Percentiles rank a stretch among this genome's conserved stretches.
These are phyloP conservation scores for Dictyostelium purpureum DNA, from an alignment of 78 protist species.

Conservation along the genomic window DNA sequence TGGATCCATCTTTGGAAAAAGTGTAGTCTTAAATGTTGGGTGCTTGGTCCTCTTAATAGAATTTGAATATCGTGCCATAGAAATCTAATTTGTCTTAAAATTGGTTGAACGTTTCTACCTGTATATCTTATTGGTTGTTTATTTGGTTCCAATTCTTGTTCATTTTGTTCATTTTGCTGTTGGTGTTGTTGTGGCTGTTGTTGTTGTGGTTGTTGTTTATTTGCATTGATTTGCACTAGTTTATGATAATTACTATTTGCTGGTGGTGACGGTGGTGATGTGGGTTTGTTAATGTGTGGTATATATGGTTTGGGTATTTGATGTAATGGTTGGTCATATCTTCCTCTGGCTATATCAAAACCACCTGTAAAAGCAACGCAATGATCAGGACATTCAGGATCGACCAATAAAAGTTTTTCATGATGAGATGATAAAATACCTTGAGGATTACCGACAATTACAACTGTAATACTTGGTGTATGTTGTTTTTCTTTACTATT, in stretches of 20 bases:
- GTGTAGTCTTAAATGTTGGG: conserved; percentile 70
- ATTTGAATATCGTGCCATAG: conserved; percentile 87
- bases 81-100: conserved; percentile 60
- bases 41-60: conserved; percentile 43
- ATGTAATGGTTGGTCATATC: conserved; percentile 82
- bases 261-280: not conserved
- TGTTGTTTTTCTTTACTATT: not conserved
- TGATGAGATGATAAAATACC: conserved; percentile 87
- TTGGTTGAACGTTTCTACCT: conserved; percentile 70
- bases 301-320: conserved; percentile 71
- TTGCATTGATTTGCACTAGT: not conserved
- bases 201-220: not conserved
- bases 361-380: conserved; percentile 84
- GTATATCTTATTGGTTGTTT: conserved; percentile 59
- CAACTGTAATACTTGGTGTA: conserved; percentile 48
- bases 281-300: not conserved
- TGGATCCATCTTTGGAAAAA: conserved; percentile 83
- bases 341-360: conserved; percentile 86
- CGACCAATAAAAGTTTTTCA: conserved; percentile 83
- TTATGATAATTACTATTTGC: not conserved
- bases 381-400: conserved; percentile 78
- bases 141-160: not conserved
- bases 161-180: not conserved
- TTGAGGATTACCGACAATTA: conserved; percentile 84
- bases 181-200: not conserved